These are phyloP conservation scores for Cairneyella variabilis DNA, from an alignment of 495 filamentous ascomycete genomes.

Conservation along the genomic window DNA sequence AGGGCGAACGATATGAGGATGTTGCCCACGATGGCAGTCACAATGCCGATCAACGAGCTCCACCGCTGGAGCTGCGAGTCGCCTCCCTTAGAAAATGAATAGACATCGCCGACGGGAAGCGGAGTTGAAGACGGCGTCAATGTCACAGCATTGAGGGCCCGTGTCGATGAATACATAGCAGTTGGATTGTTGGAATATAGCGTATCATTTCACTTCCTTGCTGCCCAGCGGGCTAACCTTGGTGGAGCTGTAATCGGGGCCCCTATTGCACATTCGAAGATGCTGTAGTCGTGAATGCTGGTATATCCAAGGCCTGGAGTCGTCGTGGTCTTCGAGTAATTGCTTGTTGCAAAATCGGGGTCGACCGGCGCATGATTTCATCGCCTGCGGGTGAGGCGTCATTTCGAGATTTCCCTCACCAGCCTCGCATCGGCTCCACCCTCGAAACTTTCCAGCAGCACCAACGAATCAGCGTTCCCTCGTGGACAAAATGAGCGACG, in stretches of 20 bases:
- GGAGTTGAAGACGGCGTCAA: background rate
- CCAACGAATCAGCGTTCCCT: constrained; percentile 1
- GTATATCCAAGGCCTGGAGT: background rate
- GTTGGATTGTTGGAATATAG: background rate
- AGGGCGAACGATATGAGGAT: constrained; percentile 91
- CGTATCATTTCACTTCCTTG: constrained; percentile 13
- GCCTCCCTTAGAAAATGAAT: constrained; percentile 7
- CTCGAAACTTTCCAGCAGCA: background rate
- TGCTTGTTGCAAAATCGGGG: background rate
- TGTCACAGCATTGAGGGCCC: background rate
- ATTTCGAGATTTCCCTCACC: background rate
- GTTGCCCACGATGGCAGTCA: constrained; percentile 88
- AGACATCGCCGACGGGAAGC: background rate
- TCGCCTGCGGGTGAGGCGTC: background rate
- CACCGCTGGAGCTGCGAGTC: constrained; percentile 61
- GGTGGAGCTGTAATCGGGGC: background rate
- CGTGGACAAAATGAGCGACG: constrained; percentile 46
- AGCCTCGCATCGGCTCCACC: background rate
- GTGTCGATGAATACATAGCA: constrained; percentile 21
- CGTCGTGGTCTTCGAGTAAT: background rate
- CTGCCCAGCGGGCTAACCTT: constrained; percentile 8
- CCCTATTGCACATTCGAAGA: constrained; percentile 7
- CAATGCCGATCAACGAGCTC: constrained; percentile 91
- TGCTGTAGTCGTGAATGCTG: background rate
- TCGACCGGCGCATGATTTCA: constrained; percentile 5